Conservation (phyloP, 2,329 filamentous ascomycete genomes). For the Rutstroemia sp. region DNA sequence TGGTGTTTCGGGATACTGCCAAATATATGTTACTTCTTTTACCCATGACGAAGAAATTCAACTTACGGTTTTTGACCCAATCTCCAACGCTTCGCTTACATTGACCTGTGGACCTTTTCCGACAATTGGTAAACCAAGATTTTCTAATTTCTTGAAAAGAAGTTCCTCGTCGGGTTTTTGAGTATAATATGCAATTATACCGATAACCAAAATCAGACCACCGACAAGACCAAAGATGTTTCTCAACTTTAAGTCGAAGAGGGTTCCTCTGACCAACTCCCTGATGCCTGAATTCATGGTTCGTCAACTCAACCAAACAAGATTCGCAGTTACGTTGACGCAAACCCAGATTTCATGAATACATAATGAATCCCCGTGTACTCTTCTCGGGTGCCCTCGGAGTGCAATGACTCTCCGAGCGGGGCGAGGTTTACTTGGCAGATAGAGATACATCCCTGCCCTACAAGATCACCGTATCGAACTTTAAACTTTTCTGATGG, state of each 20-base stretch:
- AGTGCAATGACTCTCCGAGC: not conserved
- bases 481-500: not conserved
- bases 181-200: not conserved
- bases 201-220: not conserved
- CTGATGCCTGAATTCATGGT: not conserved
- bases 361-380: not conserved
- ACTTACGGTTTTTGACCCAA: not conserved
- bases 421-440: not conserved
- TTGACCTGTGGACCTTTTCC: slow-evolving; percentile 1
- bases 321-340: not conserved
- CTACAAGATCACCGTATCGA: not conserved
- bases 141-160: not conserved
- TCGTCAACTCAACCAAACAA: not conserved
- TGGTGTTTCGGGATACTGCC: not conserved
- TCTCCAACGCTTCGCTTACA: not conserved
- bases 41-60: no score
- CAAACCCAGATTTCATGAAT: not conserved
- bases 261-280: not conserved
- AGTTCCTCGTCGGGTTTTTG: not conserved
- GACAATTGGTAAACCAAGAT: not conserved
- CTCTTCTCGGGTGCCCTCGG: not conserved
- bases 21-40: no score
- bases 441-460: not conserved
- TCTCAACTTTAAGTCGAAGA: not conserved
- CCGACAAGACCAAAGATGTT: not conserved